Conservation (phyloP, 2,329 filamentous ascomycete species). For the Tolypocladium ovalisporum region DNA sequence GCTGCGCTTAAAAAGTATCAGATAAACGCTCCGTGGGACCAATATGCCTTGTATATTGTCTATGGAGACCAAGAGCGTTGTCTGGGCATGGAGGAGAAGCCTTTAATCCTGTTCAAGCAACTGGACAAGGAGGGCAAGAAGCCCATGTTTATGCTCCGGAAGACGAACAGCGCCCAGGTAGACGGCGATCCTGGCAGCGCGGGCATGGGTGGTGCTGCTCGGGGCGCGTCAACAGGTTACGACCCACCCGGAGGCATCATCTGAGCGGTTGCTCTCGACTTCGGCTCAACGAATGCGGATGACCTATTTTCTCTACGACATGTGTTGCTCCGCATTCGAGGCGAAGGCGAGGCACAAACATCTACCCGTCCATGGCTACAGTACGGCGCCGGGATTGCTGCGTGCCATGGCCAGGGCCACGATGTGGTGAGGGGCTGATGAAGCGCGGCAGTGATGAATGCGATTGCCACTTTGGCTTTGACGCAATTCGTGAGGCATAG, state of each 20-base stretch:
- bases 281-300: background rate
- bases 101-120: constrained; percentile 93
- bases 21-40: constrained; percentile 94
- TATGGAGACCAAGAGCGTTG: constrained; percentile 98
- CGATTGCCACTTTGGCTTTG: background rate
- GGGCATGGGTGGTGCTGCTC: constrained; percentile 33
- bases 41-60: constrained; percentile 96
- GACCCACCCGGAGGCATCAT: constrained; percentile 52
- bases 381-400: background rate
- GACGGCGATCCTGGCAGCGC: constrained; percentile 45
- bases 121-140: constrained; percentile 94
- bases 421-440: background rate
- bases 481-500: background rate
- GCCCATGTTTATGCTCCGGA: constrained; percentile 96
- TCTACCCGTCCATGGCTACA: background rate
- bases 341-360: background rate
- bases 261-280: constrained; percentile 17
- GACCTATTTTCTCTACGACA: background rate
- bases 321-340: no score
- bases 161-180: constrained; percentile 43
- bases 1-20: constrained; percentile 97
- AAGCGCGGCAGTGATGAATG: background rate
- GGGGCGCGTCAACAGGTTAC: constrained; percentile 36
- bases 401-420: background rate
- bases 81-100: constrained; percentile 82